Conservation (phyloP, 2,329 filamentous ascomycete genomes). For the Stemphylium beticola region DNA sequence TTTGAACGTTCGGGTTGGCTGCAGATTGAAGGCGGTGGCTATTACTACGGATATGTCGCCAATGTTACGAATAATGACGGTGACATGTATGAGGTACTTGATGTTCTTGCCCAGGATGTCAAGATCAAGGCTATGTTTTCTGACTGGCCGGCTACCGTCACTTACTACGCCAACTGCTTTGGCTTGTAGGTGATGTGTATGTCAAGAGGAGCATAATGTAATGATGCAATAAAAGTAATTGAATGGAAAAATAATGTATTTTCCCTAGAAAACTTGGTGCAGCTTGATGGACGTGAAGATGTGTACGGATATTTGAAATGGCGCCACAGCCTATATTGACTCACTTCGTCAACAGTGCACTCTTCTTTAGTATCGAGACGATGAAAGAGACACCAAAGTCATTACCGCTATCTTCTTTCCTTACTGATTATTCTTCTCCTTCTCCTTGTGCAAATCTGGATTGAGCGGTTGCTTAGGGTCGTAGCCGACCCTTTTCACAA, state of each 20-base stretch:
- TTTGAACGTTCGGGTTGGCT: conserved; percentile 70
- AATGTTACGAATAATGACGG: conserved; percentile 67
- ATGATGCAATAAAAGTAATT: background rate
- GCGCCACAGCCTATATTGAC: background rate
- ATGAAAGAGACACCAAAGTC: too few species aligned
- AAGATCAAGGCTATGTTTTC: conserved; percentile 68
- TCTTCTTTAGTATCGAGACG: too few species aligned
- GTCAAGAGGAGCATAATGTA: background rate
- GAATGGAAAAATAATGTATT: background rate
- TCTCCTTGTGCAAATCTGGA: conserved; percentile 34
- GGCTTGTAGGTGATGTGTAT: conserved; percentile 37
- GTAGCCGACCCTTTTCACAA: conserved; percentile 91
- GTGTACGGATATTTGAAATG: background rate
- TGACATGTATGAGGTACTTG: conserved; percentile 68
- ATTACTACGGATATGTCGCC: conserved; percentile 50
- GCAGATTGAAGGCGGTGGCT: conserved; percentile 53
- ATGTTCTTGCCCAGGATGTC: conserved; percentile 68
- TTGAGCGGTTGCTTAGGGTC: conserved; percentile 64
- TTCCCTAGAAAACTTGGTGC: background rate
- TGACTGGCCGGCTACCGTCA: conserved; percentile 72
- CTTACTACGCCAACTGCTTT: conserved; percentile 76
- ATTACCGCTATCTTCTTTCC: background rate
- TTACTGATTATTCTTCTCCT: conserved; percentile 14
- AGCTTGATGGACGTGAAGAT: background rate
- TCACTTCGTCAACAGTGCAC: too few species aligned